These are phyloP conservation scores for Candida sanyiensis DNA, from an alignment of 805 yeast species.

Conservation along the genomic window DNA sequence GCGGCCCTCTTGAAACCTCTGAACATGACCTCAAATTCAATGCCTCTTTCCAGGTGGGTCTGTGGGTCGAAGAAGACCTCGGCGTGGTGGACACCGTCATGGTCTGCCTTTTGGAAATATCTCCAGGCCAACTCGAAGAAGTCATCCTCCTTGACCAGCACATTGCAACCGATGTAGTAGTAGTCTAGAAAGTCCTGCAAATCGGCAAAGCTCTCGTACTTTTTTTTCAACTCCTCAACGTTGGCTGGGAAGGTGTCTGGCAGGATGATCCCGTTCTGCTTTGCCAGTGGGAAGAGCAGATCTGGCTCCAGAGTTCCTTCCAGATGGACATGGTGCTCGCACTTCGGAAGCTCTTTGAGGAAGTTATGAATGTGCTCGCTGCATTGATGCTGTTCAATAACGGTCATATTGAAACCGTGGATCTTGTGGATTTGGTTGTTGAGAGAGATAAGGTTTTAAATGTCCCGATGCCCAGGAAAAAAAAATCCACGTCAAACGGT, in stretches of 20 bases:
- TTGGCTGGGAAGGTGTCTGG: slow-evolving; percentile 61
- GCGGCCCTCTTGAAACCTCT: slow-evolving; percentile 65
- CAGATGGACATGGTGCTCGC: slow-evolving; percentile 81
- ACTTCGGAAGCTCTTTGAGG: slow-evolving; percentile 69
- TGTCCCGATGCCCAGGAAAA: no score
- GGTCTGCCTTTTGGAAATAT: slow-evolving; percentile 53
- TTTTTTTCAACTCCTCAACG: slow-evolving; percentile 48
- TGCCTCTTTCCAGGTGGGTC: slow-evolving; percentile 68
- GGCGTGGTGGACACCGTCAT: slow-evolving; percentile 60
- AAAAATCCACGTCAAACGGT: no score
- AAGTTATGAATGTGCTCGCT: slow-evolving; percentile 40
- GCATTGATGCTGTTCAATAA: slow-evolving; percentile 30
- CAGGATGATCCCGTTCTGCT: slow-evolving; percentile 52
- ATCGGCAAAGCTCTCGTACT: slow-evolving; percentile 59
- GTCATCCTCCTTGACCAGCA: slow-evolving; percentile 62
- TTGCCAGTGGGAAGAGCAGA: slow-evolving; percentile 60
- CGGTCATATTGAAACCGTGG: no score
- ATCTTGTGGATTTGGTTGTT: no score
- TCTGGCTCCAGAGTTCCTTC: slow-evolving; percentile 83
- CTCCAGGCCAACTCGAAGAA: slow-evolving; percentile 75
- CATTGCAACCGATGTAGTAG: slow-evolving; percentile 78
- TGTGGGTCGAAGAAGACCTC: slow-evolving; percentile 85
- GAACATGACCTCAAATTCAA: slow-evolving; percentile 54
- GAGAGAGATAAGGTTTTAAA: no score
- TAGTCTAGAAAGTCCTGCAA: slow-evolving; percentile 74